Evolutionary conservation across 1,139 yeast species (phyloP).

Genomic region (Suhomyces ambrosiae): DNA sequence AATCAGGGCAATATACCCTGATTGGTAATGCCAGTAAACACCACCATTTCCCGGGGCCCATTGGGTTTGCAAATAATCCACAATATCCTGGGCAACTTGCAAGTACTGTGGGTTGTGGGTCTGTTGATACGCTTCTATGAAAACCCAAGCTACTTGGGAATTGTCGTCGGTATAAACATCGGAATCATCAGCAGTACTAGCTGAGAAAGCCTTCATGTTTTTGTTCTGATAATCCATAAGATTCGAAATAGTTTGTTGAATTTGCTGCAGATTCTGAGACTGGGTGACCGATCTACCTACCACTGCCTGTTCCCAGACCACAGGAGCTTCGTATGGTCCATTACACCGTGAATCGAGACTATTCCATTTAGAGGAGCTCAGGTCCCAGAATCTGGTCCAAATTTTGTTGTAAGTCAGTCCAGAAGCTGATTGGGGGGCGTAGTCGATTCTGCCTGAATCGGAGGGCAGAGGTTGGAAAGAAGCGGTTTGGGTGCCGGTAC

Average conservation of each 20-base stretch:
- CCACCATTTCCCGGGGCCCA: slow-evolving; percentile 34
- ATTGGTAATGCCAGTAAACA: slow-evolving; percentile 31
- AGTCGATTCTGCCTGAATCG: not conserved
- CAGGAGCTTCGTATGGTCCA: slow-evolving; percentile 12
- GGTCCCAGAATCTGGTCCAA: slow-evolving; percentile 27
- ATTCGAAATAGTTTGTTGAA: slow-evolving; percentile 11
- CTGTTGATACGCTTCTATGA: slow-evolving; percentile 25
- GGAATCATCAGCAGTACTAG: slow-evolving; percentile 28
- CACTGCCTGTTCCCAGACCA: slow-evolving; percentile 20
- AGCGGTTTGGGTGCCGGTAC: too few species aligned
- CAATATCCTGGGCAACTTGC: slow-evolving; percentile 16
- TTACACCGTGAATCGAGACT: slow-evolving; percentile 21
- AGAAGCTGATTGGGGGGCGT: slow-evolving; percentile 15
- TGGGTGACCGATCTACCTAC: slow-evolving; percentile 13
- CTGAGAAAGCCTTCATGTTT: slow-evolving; percentile 29
- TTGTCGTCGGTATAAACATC: slow-evolving; percentile 42
- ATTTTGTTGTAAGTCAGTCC: slow-evolving; percentile 19
- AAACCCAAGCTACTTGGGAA: slow-evolving; percentile 39
- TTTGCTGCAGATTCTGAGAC: slow-evolving; percentile 10
- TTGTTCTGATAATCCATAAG: slow-evolving; percentile 16
- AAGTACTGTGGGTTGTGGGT: slow-evolving; percentile 22
- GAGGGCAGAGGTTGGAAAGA: not conserved
- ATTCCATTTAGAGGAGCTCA: slow-evolving; percentile 23
- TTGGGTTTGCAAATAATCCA: slow-evolving; percentile 23
- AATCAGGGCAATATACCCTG: slow-evolving; percentile 36